Conservation (phyloP, 495 filamentous ascomycete genomes). For the Daldinia grandis region DNA sequence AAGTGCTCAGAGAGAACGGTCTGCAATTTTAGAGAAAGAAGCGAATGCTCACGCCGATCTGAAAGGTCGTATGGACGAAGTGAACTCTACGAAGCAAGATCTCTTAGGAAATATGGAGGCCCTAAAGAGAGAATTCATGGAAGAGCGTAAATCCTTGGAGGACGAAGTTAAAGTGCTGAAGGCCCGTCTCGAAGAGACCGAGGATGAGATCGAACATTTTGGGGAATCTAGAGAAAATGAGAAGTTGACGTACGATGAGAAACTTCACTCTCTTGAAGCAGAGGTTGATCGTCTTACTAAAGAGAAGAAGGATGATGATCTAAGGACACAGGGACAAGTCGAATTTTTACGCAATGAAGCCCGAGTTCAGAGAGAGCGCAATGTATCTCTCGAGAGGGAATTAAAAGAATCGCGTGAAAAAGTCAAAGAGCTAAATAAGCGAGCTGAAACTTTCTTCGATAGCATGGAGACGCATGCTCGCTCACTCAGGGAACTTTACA, state of each 20-base stretch:
- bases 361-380: slow-evolving; percentile 62
- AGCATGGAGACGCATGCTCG: slow-evolving; percentile 60
- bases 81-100: slow-evolving; percentile 90
- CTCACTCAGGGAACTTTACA: slow-evolving; percentile 68
- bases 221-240: slow-evolving; percentile 85
- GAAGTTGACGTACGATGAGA: slow-evolving; percentile 71
- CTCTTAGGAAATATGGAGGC: slow-evolving; percentile 94
- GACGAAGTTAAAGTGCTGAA: slow-evolving; percentile 78
- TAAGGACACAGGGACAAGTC: slow-evolving; percentile 64
- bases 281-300: slow-evolving; percentile 71
- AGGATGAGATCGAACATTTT: slow-evolving; percentile 87
- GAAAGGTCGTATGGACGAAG: slow-evolving; percentile 78
- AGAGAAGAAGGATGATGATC: slow-evolving; percentile 64
- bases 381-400: slow-evolving; percentile 62
- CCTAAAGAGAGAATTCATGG: slow-evolving; percentile 84
- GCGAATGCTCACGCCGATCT: slow-evolving; percentile 65
- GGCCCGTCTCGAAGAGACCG: slow-evolving; percentile 79
- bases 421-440: slow-evolving; percentile 57
- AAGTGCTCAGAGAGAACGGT: slow-evolving; percentile 60
- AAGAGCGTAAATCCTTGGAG: slow-evolving; percentile 82
- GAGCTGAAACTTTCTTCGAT: slow-evolving; percentile 58
- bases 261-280: slow-evolving; percentile 69
- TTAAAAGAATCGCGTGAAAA: slow-evolving; percentile 62
- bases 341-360: slow-evolving; percentile 65
- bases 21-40: slow-evolving; percentile 66